Evolutionary conservation across 495 filamentous ascomycete genomes (phyloP).

Genomic region (Penicillium flavigenum): DNA sequence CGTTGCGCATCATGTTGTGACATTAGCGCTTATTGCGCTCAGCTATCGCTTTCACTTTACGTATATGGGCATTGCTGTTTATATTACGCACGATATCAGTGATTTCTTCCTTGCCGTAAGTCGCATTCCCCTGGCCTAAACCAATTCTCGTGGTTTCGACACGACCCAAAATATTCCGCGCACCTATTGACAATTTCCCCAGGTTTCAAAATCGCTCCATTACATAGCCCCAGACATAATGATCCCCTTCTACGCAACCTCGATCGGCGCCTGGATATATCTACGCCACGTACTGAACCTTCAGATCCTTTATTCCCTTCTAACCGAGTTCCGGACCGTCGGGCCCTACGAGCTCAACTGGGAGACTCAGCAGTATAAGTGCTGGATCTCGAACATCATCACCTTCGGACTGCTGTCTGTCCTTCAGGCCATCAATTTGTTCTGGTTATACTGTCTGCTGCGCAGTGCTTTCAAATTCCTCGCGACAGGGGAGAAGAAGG

Average conservation of each 20-base stretch:
- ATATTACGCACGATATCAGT: constrained; percentile 86
- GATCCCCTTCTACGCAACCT: constrained; percentile 72
- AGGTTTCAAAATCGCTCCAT: constrained; percentile 86
- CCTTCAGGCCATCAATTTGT: constrained; percentile 71
- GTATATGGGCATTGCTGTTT: constrained; percentile 85
- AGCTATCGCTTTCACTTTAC: constrained; percentile 95
- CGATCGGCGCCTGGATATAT: constrained; percentile 79
- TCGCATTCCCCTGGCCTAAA: constrained; percentile 10
- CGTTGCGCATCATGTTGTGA: constrained; percentile 84
- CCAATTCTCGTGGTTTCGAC: background rate
- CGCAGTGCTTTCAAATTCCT: constrained; percentile 36
- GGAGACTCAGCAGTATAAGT: constrained; percentile 74
- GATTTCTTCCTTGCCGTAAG: constrained; percentile 92
- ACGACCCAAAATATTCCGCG: background rate
- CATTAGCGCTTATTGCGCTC: constrained; percentile 70
- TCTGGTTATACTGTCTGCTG: constrained; percentile 74
- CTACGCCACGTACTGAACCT: constrained; percentile 86
- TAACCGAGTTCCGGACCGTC: constrained; percentile 77
- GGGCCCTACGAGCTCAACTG: constrained; percentile 79
- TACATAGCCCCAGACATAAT: constrained; percentile 72
- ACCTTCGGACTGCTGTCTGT: constrained; percentile 61
- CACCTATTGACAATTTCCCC: background rate
- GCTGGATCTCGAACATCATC: constrained; percentile 62
- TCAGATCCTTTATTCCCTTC: constrained; percentile 68
- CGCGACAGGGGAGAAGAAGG: constrained; percentile 27